Conservation (phyloP, 2,329 filamentous ascomycete genomes). For the Lasiodiplodia hormozganensis region DNA sequence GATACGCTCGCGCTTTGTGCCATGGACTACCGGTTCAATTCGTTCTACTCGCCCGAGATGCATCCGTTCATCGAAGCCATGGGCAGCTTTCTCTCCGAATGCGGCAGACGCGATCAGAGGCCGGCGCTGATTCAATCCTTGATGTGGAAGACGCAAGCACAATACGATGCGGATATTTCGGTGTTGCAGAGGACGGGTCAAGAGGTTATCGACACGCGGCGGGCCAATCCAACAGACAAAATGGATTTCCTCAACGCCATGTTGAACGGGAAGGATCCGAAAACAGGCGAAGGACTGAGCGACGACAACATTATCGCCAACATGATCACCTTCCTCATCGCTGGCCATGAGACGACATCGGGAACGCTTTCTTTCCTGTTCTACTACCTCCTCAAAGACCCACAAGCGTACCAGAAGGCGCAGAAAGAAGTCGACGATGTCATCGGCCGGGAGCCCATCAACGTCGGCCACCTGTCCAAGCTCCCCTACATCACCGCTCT, state of each 20-base stretch:
- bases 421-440: slow-evolving; percentile 63
- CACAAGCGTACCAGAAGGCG: slow-evolving; percentile 55
- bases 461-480: slow-evolving; percentile 57
- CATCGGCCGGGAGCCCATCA: slow-evolving; percentile 54
- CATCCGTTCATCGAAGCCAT: slow-evolving; percentile 49
- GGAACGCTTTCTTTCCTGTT: slow-evolving; percentile 52
- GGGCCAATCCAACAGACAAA: slow-evolving; percentile 59
- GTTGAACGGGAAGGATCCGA: slow-evolving; percentile 64
- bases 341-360: slow-evolving; percentile 51
- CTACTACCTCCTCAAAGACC: slow-evolving; percentile 61
- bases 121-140: slow-evolving; percentile 43
- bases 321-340: slow-evolving; percentile 71
- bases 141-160: slow-evolving; percentile 46
- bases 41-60: slow-evolving; percentile 45
- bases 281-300: slow-evolving; percentile 64
- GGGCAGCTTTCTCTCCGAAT: slow-evolving; percentile 46
- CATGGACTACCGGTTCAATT: slow-evolving; percentile 52
- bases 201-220: slow-evolving; percentile 63
- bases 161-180: slow-evolving; percentile 62
- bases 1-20: slow-evolving; percentile 49
- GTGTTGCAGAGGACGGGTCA: slow-evolving; percentile 62
- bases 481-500: slow-evolving; percentile 63
- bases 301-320: slow-evolving; percentile 71
- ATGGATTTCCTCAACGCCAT: slow-evolving; percentile 68
- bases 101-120: slow-evolving; percentile 42